A percentile compares a stretch with the other conserved stretches of the same genome.
Evolutionary conservation across 2,329 filamentous ascomycete genomes (phyloP).

Genomic region (Fusarium sp.): DNA sequence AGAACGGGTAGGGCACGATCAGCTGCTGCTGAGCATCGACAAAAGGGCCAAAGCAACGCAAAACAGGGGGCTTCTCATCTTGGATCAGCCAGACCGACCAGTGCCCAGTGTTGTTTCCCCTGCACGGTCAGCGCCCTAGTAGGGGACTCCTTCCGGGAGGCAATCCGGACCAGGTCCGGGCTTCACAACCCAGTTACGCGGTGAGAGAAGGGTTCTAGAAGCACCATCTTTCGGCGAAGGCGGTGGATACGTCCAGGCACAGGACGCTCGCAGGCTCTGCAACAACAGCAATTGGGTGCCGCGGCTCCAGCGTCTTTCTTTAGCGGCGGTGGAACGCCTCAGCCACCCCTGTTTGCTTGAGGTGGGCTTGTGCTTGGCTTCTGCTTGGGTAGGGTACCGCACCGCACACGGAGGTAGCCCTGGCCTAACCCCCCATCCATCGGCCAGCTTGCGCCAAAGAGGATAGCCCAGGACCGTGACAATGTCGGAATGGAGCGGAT

Average conservation of each 20-base stretch:
- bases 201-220: constrained; percentile 49
- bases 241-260: constrained; percentile 34
- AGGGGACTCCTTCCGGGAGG: constrained; percentile 31
- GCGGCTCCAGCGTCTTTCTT: constrained; percentile 24
- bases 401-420: constrained; percentile 32
- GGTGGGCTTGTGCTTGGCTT: background rate
- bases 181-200: constrained; percentile 44
- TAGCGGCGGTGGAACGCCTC: constrained; percentile 40
- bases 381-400: background rate
- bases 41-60: constrained; percentile 20
- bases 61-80: constrained; percentile 6
- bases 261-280: constrained; percentile 18
- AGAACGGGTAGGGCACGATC: background rate
- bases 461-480: constrained; percentile 42
- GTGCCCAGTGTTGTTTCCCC: constrained; percentile 15
- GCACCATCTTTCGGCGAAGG: constrained; percentile 30
- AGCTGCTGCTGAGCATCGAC: constrained; percentile 12
- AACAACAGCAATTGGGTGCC: constrained; percentile 22
- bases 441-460: constrained; percentile 43
- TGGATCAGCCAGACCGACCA: constrained; percentile 11
- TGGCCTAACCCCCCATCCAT: constrained; percentile 33
- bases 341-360: constrained; percentile 31
- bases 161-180: constrained; percentile 36
- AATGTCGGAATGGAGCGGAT: constrained; percentile 50
- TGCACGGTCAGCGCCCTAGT: constrained; percentile 24